Evolutionary conservation across 306 rosid genomes (phyloP), one percentile per base, ranked within the genome.

Genomic region (Trichosanthes truncata): DNA sequence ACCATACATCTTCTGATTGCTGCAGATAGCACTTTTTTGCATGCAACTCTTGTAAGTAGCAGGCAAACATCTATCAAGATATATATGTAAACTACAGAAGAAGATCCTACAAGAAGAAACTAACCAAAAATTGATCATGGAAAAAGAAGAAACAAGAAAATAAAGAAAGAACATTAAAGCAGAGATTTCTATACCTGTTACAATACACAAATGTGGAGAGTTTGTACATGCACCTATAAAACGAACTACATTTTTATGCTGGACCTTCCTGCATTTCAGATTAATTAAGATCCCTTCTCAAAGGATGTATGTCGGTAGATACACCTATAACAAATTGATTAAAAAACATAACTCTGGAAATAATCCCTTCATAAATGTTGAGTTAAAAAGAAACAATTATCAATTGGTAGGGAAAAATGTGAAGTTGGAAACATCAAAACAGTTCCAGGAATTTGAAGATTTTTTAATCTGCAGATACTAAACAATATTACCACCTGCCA

Each of bases 141-240:
- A 66, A 74, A 81, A 46, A 77, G 52, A 33, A 36, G 56, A 20
- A 3, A 65, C 49, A 49, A 77, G 9, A 26, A 79, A 40, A 49
- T 48, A 74, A n/a, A 31, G 12, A 80, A 12, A 29, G 43, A 80
- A 9, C 8, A 35, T 38, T 21, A 33, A 11, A 76, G 67, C 20
- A 56, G 82, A 78, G 65, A 83, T 78, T 65, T 73, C 48, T 31
- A 13, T 86, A 93, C 99, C 99, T 85, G 99, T 96, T 77, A 96
- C 89, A 81, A 96, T 93, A 89, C 93, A 91, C 88, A 96, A 84
- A 87, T 93, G 87, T 25, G 98, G 97, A 84, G 90, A 84, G 81
- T 86, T 90, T 36, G 99, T 89, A 87, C 97, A 90, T 17, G 99
- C 98, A 52, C 99, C 98, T 53, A 96, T 91, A 83, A 96, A 96